Evolutionary conservation across 2,329 filamentous ascomycete genomes (phyloP), one percentile per base, ranked within the genome.

Genomic region (Aspergillus viridinutans): DNA sequence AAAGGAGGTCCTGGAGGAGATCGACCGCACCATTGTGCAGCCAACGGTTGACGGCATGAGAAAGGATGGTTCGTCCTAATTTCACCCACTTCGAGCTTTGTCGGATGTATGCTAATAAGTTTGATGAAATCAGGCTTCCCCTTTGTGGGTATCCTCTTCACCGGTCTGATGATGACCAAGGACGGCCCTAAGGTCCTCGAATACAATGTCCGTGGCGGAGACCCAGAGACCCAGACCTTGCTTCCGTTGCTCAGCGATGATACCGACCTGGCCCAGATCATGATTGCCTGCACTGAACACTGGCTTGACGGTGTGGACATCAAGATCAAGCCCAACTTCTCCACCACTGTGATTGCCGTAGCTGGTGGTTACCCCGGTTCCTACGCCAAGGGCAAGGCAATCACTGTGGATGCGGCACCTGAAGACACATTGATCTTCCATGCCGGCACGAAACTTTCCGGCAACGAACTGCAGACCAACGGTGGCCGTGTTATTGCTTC

Each of bases 401-500:
- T 89, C 69, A 80, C 71, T 28, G 67, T 88, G 47, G 77, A 80
- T 52, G 78, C 88, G 70, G 23, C 76, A 77, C 54, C 79, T 75
- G 52, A 80, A 76, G 78, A 80, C 59, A 88, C 84, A 60, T 86
- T 89, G 60, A 85, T 97, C 60, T 99, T 99, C 84, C 94, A 99
- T 71, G 94, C 94, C 4, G 94, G 94, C 28, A 99, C 94, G 2
- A 82, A 82, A 42, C 72, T 90, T 35, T 69, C 83, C 9, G 78
- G 79, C 21, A 82, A 85, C 38, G 80, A 86, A 60, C 80, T 97
- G 21, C 82, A 86, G 68, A 93, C 91, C 0, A 83, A 89, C 0
- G 94, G 94, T 49, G 94, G 94, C 1, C 87, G 94, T 56, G 94
- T 99, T 35, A 96, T 99, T 69, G 92, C 93, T 17, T 87, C 91